phyloP scores from a whole-genome alignment of 257 asterid genomes.

The Nicotiana benthamiana region DNA sequence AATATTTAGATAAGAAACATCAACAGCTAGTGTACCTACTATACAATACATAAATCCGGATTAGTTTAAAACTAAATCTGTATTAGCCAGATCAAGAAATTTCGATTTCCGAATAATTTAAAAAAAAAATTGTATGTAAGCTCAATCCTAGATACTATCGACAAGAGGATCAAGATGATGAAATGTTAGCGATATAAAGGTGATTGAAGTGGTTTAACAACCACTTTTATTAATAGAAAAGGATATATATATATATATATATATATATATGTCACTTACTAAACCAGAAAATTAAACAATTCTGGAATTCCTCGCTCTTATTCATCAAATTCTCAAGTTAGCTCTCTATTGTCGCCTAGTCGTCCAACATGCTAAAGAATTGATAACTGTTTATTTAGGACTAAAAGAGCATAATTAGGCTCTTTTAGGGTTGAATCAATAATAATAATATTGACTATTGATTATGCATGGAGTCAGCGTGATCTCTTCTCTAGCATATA shows the following conservation, averaged over 20 bases:
- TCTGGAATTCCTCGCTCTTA: background rate
- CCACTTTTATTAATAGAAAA: background rate
- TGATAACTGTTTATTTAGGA: background rate
- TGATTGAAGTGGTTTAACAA: background rate
- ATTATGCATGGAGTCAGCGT: background rate
- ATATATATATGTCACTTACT: background rate
- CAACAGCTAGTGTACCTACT: too few relatives aligned
- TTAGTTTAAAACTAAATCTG: too few relatives aligned
- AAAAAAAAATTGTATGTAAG: background rate
- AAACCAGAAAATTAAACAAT: background rate
- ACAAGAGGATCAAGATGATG: background rate
- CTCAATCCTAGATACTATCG: background rate
- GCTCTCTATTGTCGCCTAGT: background rate
- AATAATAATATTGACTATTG: background rate
- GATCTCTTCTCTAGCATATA: too few relatives aligned
- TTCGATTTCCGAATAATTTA: too few relatives aligned
- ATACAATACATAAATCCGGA: too few relatives aligned
- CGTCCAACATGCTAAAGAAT: background rate
- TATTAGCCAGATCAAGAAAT: too few relatives aligned
- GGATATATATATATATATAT: too few relatives aligned
- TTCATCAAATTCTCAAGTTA: background rate
- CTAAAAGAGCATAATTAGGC: background rate
- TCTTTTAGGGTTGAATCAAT: background rate
- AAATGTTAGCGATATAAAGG: background rate
- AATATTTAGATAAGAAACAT: too few relatives aligned